Conservation (phyloP, 2,329 filamentous ascomycete species). For the Reticulascus tulasneorum region DNA sequence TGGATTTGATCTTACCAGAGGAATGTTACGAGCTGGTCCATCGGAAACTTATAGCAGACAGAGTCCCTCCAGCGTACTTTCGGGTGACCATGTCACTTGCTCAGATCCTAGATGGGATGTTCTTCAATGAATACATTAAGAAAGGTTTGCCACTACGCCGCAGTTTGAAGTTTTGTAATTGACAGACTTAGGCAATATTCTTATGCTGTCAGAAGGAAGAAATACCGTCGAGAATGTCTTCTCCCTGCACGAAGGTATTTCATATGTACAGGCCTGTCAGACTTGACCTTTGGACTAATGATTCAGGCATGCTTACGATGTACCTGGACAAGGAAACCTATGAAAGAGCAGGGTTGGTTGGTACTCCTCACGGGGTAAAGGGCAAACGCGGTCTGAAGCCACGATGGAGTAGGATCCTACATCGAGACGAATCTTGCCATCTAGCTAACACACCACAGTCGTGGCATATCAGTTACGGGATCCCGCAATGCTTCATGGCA, state of each 20-base stretch:
- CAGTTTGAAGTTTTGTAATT: neutral
- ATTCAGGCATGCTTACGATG: constrained; percentile 64
- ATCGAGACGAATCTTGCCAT: neutral
- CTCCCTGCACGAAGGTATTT: constrained; percentile 62
- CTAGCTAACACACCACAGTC: constrained; percentile 43
- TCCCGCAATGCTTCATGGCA: constrained; percentile 76
- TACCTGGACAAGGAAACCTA: constrained; percentile 78
- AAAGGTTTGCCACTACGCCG: constrained; percentile 45
- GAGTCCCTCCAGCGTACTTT: constrained; percentile 49
- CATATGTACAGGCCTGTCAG: neutral
- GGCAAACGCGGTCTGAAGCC: constrained; percentile 58
- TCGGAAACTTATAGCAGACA: constrained; percentile 41
- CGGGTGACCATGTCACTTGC: constrained; percentile 69
- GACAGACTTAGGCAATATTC: constrained; percentile 59
- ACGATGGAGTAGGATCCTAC: constrained; percentile 60
- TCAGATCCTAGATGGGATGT: constrained; percentile 67
- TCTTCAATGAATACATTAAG: constrained; percentile 85
- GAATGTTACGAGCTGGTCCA: constrained; percentile 53
- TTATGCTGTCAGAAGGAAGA: constrained; percentile 80
- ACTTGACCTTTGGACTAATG: constrained; percentile 6
- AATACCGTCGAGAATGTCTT: constrained; percentile 69
- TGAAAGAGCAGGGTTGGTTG: constrained; percentile 76
- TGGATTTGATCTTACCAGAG: constrained; percentile 70
- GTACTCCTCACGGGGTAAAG: constrained; percentile 60
- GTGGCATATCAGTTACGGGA: constrained; percentile 72